phyloP scores from a whole-genome alignment of 2,329 filamentous ascomycete genomes.

The Purpureocillium lavendulum region DNA sequence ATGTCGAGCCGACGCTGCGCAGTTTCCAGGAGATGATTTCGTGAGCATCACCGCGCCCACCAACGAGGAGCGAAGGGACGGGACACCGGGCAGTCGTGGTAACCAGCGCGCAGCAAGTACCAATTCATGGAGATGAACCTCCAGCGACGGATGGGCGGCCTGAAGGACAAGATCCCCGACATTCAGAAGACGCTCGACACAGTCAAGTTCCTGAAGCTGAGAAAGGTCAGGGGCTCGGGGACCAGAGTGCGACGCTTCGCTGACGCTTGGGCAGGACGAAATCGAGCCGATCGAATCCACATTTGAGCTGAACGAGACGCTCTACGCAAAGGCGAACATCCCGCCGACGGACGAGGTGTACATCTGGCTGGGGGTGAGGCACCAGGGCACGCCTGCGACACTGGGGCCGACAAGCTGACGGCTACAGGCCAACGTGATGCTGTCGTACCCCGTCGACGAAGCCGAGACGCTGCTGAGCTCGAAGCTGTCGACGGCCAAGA shows the following conservation, averaged over 20 bases:
- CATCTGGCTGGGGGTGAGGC: constrained; percentile 78
- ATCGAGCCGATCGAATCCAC: constrained; percentile 76
- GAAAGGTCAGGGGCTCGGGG: constrained; percentile 45
- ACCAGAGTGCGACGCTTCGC: not conserved
- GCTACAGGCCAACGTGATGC: constrained; percentile 84
- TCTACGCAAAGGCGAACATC: constrained; percentile 82
- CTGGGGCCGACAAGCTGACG: too few species aligned
- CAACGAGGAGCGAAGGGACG: not conserved
- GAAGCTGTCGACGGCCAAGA: constrained; percentile 72
- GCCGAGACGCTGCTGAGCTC: constrained; percentile 69
- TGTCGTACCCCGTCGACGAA: constrained; percentile 85
- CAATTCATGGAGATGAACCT: constrained; percentile 99
- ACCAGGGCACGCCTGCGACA: too few species aligned
- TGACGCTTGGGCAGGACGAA: constrained; percentile 27
- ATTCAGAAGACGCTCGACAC: constrained; percentile 94
- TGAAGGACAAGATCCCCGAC: constrained; percentile 94
- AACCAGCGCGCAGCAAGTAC: constrained; percentile 64
- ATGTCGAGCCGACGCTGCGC: constrained; percentile 73
- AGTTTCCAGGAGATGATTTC: constrained; percentile 92
- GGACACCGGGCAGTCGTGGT: not conserved
- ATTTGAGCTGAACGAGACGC: constrained; percentile 93
- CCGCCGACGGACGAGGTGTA: constrained; percentile 85
- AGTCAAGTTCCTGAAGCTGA: constrained; percentile 72
- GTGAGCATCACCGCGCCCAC: constrained; percentile 39
- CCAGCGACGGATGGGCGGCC: constrained; percentile 68